Conservation (phyloP, 2,329 filamentous ascomycete species). For the Xylariomycetidae sp. region DNA sequence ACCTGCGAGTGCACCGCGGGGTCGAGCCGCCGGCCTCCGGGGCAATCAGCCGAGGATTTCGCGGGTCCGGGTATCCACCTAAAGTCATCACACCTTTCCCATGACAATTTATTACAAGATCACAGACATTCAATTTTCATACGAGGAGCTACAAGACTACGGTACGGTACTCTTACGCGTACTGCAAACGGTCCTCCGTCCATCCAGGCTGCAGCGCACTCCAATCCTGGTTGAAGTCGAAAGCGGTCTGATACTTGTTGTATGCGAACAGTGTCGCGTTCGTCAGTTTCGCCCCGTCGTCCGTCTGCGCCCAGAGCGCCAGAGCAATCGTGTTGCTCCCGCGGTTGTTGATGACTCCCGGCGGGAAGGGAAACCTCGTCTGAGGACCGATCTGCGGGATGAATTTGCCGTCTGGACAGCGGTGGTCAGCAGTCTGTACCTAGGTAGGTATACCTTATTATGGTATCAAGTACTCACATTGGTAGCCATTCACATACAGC, state of each 20-base stretch:
- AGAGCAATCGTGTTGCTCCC: neutral
- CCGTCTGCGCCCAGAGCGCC: conserved; percentile 1
- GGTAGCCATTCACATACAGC: conserved; percentile 1
- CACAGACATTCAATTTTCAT: no score
- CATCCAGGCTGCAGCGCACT: conserved; percentile 1
- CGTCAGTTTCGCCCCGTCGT: neutral
- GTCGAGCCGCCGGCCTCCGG: no score
- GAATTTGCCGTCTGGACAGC: conserved; percentile 1
- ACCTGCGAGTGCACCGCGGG: no score
- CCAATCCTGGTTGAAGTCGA: conserved; percentile 3
- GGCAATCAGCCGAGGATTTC: no score
- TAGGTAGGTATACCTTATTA: no score
- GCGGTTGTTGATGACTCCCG: conserved; percentile 1
- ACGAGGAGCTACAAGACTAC: no score
- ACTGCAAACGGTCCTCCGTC: conserved; percentile 1
- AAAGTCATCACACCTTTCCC: no score
- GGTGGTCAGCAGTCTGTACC: neutral
- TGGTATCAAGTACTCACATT: neutral
- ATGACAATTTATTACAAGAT: no score
- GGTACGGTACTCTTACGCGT: neutral
- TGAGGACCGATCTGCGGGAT: conserved; percentile 1
- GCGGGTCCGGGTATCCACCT: no score
- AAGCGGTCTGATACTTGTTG: conserved; percentile 1
- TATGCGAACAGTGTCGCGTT: neutral
- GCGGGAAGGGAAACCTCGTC: conserved; percentile 1